Conservation (phyloP, 768 basidiomycete genomes). For the Auriscalpium orientale region DNA sequence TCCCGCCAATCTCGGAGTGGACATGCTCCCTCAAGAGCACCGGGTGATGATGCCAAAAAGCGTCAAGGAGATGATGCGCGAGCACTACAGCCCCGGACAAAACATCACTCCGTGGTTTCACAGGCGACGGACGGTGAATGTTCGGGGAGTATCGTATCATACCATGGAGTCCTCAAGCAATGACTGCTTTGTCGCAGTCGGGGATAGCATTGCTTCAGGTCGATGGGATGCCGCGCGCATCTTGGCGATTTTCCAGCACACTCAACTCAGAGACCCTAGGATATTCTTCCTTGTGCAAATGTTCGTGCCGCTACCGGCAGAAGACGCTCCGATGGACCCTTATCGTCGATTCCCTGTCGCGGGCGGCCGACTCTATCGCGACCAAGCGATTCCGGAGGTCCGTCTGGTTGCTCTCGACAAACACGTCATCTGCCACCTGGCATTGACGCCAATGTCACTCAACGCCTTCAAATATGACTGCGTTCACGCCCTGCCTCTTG, state of each 20-base stretch:
- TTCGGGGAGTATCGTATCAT: neutral
- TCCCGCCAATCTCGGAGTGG: neutral
- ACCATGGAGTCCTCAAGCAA: neutral
- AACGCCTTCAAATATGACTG: neutral
- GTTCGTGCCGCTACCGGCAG: neutral
- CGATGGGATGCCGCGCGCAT: neutral
- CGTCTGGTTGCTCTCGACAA: neutral
- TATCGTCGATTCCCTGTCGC: neutral
- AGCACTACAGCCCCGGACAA: neutral
- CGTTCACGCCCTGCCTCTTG: neutral
- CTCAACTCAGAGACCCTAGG: neutral
- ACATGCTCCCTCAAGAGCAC: neutral
- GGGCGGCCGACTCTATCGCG: neutral
- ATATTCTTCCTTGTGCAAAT: neutral
- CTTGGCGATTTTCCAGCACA: neutral
- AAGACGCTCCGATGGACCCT: neutral
- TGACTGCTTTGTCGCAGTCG: neutral
- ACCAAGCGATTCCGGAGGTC: no score
- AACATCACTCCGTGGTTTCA: no score
- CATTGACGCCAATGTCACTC: neutral
- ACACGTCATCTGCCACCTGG: neutral
- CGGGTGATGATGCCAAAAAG: no score
- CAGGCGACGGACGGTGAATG: neutral
- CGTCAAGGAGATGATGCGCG: neutral
- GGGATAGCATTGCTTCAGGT: neutral